These are phyloP conservation scores for Penicillium psychrosexuale DNA, from an alignment of 2,329 filamentous ascomycete genomes.

Conservation along the genomic window DNA sequence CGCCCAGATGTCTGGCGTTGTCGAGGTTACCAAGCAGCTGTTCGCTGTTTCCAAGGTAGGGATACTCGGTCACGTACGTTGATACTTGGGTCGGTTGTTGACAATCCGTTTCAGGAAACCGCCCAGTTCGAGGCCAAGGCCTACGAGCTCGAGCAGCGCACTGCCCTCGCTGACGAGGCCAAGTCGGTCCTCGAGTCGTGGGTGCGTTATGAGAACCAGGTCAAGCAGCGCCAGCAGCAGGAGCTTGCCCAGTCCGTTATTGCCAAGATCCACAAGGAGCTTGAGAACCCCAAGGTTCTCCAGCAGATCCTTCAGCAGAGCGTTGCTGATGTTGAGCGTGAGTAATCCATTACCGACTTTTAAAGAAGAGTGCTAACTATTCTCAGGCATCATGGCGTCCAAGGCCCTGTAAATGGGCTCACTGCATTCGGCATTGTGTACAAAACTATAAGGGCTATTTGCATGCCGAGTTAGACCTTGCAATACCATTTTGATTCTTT, in stretches of 20 bases:
- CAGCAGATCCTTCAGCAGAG: conserved; percentile 98
- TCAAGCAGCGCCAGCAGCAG: conserved; percentile 97
- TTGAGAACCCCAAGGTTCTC: conserved; percentile 94
- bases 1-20: conserved; percentile 87
- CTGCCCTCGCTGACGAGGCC: conserved; percentile 84
- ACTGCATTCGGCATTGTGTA: conserved; percentile 38
- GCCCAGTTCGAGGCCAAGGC: conserved; percentile 93
- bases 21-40: conserved; percentile 94
- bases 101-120: conserved; percentile 67
- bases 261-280: conserved; percentile 97
- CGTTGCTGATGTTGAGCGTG: conserved; percentile 93
- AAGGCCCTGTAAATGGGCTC: conserved; percentile 41
- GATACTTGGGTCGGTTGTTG: conserved; percentile 6
- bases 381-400: conserved; percentile 39
- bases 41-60: conserved; percentile 96
- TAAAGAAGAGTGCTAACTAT: conserved; percentile 13
- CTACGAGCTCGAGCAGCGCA: conserved; percentile 96
- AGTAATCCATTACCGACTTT: conserved; percentile 29
- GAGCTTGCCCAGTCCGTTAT: conserved; percentile 93
- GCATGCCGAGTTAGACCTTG: conserved; percentile 37
- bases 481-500: conserved; percentile 34
- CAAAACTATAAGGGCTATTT: conserved; percentile 39
- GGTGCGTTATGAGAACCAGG: conserved; percentile 97
- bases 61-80: neutral
- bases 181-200: conserved; percentile 96